Conservation (phyloP, 495 filamentous ascomycete species). For the Neohortaea acidophila region DNA sequence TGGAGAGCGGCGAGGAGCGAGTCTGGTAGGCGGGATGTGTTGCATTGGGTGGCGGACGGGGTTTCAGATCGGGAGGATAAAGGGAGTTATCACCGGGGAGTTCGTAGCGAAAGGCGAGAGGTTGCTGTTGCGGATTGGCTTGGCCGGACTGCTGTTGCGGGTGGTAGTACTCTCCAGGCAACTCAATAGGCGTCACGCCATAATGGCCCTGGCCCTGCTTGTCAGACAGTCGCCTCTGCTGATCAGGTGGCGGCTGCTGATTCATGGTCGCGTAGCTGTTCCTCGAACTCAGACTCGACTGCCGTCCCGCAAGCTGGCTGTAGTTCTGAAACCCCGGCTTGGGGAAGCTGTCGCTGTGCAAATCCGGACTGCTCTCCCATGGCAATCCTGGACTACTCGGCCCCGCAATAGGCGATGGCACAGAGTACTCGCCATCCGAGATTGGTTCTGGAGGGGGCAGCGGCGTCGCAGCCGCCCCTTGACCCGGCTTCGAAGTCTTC, state of each 20-base stretch:
- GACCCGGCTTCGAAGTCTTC: slow-evolving; percentile 20
- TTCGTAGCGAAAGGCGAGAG: slow-evolving; percentile 11
- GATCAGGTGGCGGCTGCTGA: too few species aligned
- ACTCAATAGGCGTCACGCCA: too few species aligned
- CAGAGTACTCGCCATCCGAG: background rate
- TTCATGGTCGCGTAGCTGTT: too few species aligned
- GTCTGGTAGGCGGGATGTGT: slow-evolving; percentile 1
- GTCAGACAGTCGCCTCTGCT: too few species aligned
- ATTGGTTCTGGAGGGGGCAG: background rate
- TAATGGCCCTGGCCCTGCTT: too few species aligned
- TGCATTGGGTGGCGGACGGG: background rate
- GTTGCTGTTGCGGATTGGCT: slow-evolving; percentile 1
- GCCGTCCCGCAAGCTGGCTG: too few species aligned
- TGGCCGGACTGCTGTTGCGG: slow-evolving; percentile 5
- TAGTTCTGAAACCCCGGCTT: too few species aligned
- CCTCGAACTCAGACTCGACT: too few species aligned
- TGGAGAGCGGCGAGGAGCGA: too few species aligned
- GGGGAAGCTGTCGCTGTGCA: too few species aligned
- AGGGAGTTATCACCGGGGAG: slow-evolving; percentile 10
- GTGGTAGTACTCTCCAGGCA: slow-evolving; percentile 12
- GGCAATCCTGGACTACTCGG: background rate
- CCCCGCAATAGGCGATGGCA: background rate
- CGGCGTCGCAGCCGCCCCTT: background rate
- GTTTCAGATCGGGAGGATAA: slow-evolving; percentile 1
- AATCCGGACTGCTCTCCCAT: too few species aligned